phyloP scores from a whole-genome alignment of 768 basidiomycete genomes.

The Pulveroboletus sp. region DNA sequence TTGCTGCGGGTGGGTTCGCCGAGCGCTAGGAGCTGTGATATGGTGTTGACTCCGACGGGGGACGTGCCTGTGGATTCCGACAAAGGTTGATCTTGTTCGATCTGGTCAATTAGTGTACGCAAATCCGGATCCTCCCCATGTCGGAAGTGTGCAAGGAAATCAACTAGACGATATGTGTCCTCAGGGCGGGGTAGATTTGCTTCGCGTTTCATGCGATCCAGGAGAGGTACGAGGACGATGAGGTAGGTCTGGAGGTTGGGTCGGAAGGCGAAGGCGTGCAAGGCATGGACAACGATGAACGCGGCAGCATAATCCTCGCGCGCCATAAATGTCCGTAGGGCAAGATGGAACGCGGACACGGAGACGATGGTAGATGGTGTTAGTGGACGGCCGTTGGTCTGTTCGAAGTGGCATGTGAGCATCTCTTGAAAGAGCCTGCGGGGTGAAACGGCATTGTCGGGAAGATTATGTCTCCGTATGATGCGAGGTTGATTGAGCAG shows the following conservation, averaged over 20 bases:
- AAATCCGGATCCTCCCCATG: constrained; percentile 19
- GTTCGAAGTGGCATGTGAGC: constrained; percentile 32
- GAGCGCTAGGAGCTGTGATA: constrained; percentile 24
- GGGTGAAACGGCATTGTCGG: constrained; percentile 30
- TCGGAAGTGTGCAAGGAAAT: constrained; percentile 22
- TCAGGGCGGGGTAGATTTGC: neutral
- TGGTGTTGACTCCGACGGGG: constrained; percentile 8
- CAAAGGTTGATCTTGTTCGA: neutral
- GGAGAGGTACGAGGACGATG: constrained; percentile 38
- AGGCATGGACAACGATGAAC: constrained; percentile 35
- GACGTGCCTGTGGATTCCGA: constrained; percentile 1
- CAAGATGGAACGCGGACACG: constrained; percentile 37
- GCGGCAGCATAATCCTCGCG: constrained; percentile 48
- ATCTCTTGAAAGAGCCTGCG: constrained; percentile 46
- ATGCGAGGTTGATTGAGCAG: constrained; percentile 17
- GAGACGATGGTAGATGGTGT: constrained; percentile 27
- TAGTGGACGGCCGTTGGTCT: constrained; percentile 13
- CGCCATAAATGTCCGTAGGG: constrained; percentile 43
- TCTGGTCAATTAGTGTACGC: constrained; percentile 13
- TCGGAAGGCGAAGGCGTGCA: constrained; percentile 26
- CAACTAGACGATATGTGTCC: constrained; percentile 18
- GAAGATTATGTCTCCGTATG: constrained; percentile 20
- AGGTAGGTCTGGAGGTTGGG: constrained; percentile 39
- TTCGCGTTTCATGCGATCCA: constrained; percentile 29
- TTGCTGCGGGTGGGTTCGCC: constrained; percentile 1